Percentiles rank a stretch among this genome's conserved stretches.
Evolutionary conservation across 2,329 filamentous ascomycete genomes (phyloP).

Genomic region (Trichoderma sp.): DNA sequence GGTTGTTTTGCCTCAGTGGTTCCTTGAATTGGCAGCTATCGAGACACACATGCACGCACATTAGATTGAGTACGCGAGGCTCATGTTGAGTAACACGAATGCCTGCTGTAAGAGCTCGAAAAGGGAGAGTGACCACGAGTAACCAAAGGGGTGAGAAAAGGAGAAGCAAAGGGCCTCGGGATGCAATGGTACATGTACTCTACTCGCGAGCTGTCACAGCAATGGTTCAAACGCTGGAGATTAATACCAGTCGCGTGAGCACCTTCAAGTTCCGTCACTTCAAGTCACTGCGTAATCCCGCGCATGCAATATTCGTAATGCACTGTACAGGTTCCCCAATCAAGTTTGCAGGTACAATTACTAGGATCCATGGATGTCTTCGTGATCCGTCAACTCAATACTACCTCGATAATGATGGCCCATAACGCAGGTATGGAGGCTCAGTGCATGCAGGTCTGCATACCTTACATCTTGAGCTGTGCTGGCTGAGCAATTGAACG

Average conservation of each 20-base stretch:
- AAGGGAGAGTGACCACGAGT: not conserved
- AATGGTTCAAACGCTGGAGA: not conserved
- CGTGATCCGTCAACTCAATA: not conserved
- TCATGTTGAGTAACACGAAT: too few relatives aligned
- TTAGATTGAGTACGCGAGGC: too few relatives aligned
- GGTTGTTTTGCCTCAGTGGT: conserved; percentile 17
- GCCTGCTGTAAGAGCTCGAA: too few relatives aligned
- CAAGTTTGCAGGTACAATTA: not conserved
- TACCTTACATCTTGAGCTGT: not conserved
- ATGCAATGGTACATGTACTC: too few relatives aligned
- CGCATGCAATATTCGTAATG: too few relatives aligned
- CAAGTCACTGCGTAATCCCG: too few relatives aligned
- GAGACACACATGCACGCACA: not conserved
- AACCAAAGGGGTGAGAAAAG: not conserved
- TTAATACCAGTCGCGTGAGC: not conserved
- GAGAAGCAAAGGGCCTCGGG: too few relatives aligned
- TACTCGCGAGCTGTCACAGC: not conserved
- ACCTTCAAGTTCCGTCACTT: not conserved
- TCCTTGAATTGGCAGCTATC: not conserved
- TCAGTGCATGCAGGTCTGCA: conserved; percentile 1
- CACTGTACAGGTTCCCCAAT: not conserved
- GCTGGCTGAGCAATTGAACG: not conserved
- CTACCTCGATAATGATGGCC: not conserved
- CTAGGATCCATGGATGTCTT: not conserved
- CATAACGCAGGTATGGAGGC: not conserved